phyloP scores from a whole-genome alignment of 257 asterid species.

The Solanum lycopersicoides region DNA sequence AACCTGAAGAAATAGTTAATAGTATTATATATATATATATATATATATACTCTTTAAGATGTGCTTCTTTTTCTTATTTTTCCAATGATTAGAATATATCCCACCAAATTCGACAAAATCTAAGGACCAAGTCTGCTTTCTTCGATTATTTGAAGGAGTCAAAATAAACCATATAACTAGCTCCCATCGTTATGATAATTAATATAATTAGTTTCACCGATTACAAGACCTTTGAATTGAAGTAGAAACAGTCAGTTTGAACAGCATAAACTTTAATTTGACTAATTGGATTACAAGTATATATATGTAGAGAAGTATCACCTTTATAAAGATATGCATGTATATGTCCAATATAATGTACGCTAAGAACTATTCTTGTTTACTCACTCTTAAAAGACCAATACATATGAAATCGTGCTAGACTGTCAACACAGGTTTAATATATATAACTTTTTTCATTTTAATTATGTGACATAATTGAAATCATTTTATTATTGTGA shows the following conservation, averaged over 20 bases:
- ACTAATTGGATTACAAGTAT: neutral
- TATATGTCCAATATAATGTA: neutral
- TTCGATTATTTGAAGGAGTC: neutral
- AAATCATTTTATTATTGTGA: too few relatives aligned
- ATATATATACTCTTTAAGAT: too few relatives aligned
- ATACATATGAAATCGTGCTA: too few relatives aligned
- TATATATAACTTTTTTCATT: too few relatives aligned
- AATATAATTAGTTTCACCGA: neutral
- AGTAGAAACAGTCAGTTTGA: neutral
- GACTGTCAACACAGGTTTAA: neutral
- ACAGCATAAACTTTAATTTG: neutral
- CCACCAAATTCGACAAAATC: neutral
- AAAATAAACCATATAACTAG: neutral
- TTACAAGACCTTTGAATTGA: neutral
- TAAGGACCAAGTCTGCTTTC: neutral
- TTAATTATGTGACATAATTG: neutral
- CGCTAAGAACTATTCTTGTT: neutral
- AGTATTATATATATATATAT: neutral
- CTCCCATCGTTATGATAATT: neutral
- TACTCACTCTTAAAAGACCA: neutral
- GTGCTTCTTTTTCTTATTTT: neutral
- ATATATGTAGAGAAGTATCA: neutral
- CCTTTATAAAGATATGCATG: neutral
- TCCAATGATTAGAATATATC: neutral
- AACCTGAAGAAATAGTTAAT: too few relatives aligned